Evolutionary conservation across 768 basidiomycete genomes (phyloP).

Genomic region (Amanita pallidorosea): DNA sequence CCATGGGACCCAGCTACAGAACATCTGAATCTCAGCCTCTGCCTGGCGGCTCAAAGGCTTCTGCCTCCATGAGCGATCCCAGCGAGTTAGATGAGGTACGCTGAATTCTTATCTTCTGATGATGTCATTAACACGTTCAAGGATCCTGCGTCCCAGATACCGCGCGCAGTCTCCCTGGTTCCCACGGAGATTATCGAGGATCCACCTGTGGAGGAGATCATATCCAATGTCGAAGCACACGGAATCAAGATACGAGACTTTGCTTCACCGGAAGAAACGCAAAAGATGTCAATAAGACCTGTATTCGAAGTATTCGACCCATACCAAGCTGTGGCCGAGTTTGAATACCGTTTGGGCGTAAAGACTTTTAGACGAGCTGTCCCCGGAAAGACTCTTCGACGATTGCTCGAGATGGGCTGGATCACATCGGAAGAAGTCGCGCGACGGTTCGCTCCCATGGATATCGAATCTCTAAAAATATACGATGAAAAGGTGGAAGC

Average conservation of each 20-base stretch:
- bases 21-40: background rate
- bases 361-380: conserved; percentile 20
- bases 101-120: background rate
- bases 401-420: conserved; percentile 30
- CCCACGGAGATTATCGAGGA: conserved; percentile 26
- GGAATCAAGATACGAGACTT: conserved; percentile 33
- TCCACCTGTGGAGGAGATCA: conserved; percentile 18
- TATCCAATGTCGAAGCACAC: conserved; percentile 13
- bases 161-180: conserved; percentile 20
- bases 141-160: conserved; percentile 3
- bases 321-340: conserved; percentile 24
- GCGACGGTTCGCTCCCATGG: conserved; percentile 19
- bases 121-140: background rate
- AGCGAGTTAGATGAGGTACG: background rate
- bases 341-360: conserved; percentile 26
- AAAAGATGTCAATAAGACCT: conserved; percentile 8
- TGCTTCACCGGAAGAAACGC: conserved; percentile 12
- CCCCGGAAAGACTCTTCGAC: conserved; percentile 23
- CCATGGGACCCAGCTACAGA: no score
- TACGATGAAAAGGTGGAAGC: conserved; percentile 13
- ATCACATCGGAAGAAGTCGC: conserved; percentile 21
- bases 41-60: background rate
- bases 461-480: conserved; percentile 21
- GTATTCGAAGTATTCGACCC: conserved; percentile 28
- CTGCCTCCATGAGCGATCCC: background rate